A percentile compares a stretch with the other conserved stretches of the same genome.
Evolutionary conservation across 2,329 filamentous ascomycete genomes (phyloP).

Genomic region (Pseudocercospora fijiensis): DNA sequence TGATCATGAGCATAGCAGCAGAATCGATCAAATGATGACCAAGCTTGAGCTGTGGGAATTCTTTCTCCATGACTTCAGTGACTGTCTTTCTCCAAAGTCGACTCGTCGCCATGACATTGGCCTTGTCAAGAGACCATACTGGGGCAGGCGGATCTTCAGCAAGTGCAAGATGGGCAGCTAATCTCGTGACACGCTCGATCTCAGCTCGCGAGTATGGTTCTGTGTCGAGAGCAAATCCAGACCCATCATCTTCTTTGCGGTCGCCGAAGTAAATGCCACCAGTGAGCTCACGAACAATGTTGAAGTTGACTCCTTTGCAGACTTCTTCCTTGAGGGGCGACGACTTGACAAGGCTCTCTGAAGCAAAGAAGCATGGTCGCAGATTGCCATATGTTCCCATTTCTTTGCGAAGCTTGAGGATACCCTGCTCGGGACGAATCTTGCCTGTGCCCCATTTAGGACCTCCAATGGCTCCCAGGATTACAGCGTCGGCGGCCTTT

Average conservation of each 20-base stretch:
- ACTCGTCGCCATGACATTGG: conserved; percentile 89
- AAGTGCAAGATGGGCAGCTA: conserved; percentile 78
- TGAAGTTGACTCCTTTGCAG: conserved; percentile 85
- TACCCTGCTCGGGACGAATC: conserved; percentile 87
- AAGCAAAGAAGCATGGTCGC: conserved; percentile 92
- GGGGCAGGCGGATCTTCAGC: conserved; percentile 72
- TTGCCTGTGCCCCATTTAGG: conserved; percentile 91
- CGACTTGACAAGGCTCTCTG: conserved; percentile 75
- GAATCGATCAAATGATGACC: conserved; percentile 91
- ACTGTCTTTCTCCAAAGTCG: conserved; percentile 87
- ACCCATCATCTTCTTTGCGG: conserved; percentile 74
- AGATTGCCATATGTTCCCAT: conserved; percentile 94
- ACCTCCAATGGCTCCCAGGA: conserved; percentile 92
- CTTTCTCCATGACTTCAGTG: conserved; percentile 76
- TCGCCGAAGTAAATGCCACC: conserved; percentile 96
- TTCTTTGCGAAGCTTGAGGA: conserved; percentile 88
- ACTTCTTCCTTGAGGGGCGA: conserved; percentile 85
- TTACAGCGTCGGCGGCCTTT: conserved; percentile 81
- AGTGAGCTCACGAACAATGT: conserved; percentile 87
- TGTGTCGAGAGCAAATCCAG: conserved; percentile 74
- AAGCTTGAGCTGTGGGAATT: conserved; percentile 83
- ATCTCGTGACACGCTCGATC: conserved; percentile 81
- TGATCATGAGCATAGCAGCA: conserved; percentile 97
- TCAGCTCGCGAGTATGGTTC: conserved; percentile 82
- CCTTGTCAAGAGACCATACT: conserved; percentile 90